Conservation (phyloP, 2,329 filamentous ascomycete species). For the Chalaropsis thielavioides region DNA sequence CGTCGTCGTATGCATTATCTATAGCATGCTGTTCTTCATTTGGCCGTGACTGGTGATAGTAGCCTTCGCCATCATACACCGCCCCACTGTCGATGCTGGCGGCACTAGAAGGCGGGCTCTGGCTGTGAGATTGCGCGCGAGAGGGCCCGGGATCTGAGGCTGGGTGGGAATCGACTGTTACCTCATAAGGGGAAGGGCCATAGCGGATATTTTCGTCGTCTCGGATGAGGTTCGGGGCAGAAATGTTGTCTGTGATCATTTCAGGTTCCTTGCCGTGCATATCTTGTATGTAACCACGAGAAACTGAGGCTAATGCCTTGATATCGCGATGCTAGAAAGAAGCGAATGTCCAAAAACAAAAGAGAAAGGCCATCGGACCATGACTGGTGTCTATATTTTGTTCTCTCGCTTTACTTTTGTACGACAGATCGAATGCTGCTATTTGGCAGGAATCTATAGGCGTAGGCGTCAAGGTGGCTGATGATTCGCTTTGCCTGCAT, state of each 20-base stretch:
- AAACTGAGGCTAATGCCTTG: not conserved
- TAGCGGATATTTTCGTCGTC: not conserved
- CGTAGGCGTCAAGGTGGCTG: not conserved
- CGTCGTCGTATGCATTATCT: not conserved
- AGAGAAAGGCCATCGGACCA: not conserved
- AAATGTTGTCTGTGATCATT: not conserved
- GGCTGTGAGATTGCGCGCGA: not conserved
- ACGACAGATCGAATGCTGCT: not conserved
- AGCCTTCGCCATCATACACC: not conserved
- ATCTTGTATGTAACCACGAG: not conserved
- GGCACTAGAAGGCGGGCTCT: not conserved
- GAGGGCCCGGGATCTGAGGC: not conserved
- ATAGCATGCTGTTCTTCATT: not conserved
- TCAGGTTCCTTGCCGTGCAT: not conserved
- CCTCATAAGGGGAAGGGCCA: not conserved
- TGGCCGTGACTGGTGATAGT: not conserved
- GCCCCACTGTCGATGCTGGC: slow-evolving; percentile 2
- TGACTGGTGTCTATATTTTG: not conserved
- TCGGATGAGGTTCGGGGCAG: not conserved
- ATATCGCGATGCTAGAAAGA: not conserved
- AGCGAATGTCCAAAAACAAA: not conserved
- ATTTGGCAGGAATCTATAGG: slow-evolving; percentile 2
- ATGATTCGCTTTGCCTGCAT: not conserved
- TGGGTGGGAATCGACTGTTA: not conserved
- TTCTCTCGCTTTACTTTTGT: not conserved